These are phyloP conservation scores for Furcasterigmium sp. DNA, from an alignment of 2,329 filamentous ascomycete genomes.

Conservation along the genomic window DNA sequence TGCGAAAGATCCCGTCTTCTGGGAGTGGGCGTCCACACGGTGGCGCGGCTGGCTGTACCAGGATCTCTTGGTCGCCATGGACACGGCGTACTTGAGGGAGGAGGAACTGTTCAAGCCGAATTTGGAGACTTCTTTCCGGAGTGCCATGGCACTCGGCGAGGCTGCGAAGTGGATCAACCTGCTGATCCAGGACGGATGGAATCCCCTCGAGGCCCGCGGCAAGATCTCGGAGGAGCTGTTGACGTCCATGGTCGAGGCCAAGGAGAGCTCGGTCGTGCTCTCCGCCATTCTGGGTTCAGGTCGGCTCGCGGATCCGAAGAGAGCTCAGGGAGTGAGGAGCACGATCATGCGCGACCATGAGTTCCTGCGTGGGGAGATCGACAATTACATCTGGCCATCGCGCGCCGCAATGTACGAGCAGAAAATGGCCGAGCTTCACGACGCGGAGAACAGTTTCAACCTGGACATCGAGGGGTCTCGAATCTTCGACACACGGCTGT, in stretches of 20 bases:
- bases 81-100: slow-evolving; percentile 9
- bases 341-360: neutral
- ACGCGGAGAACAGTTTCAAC: neutral
- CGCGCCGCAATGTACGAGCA: no score
- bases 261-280: neutral
- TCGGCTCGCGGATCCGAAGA: neutral
- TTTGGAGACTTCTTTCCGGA: slow-evolving; percentile 6
- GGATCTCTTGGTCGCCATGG: slow-evolving; percentile 10
- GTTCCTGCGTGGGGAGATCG: neutral
- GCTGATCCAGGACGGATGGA: slow-evolving; percentile 11
- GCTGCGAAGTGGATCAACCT: slow-evolving; percentile 9
- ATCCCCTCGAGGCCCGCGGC: no score
- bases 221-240: slow-evolving; percentile 1
- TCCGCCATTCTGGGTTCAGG: neutral
- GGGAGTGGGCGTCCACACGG: slow-evolving; percentile 10
- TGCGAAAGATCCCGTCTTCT: slow-evolving; percentile 10
- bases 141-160: slow-evolving; percentile 9
- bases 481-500: slow-evolving; percentile 8
- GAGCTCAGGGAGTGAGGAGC: neutral
- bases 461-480: slow-evolving; percentile 2
- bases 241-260: neutral
- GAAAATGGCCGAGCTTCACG: neutral
- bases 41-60: slow-evolving; percentile 13
- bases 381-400: neutral
- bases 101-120: slow-evolving; percentile 2